Base-by-base conservation (phyloP, 1,284 basidiomycete species). In the Trichosporon sp. region DNA sequence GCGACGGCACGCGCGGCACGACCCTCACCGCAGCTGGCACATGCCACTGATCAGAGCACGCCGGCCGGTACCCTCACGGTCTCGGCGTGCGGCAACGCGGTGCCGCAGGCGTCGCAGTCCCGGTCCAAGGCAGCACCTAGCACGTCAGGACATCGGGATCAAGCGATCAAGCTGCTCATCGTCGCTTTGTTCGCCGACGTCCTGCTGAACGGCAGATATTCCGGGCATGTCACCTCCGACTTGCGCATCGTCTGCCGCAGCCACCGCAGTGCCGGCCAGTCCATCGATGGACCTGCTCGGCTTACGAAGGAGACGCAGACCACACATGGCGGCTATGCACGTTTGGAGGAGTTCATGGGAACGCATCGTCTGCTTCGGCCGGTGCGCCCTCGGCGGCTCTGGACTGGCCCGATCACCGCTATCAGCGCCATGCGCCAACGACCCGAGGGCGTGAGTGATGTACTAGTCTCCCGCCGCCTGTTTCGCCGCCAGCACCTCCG, bases 111-210 rank as follows among this genome's bases (percentile, higher is more conserved):
- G 53, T 64, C 47, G 66, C 70, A 12, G 60, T 74, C 18, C 79
- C 80, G 1, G 42, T 79, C 29, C 74, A 74, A 2, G 44, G 74
- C 31, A 25, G 76, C 9, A 71, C 78, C 11, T 47, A 76, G 9
- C 64, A 66, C 35, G 23, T 25, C 47, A 51, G 47, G 47, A 51
- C 23, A 25, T 25, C 47, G 23, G 47, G 23, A 51, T 51, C 47
- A 51, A 23, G 47, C 47, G 47, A 51, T 25, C 47, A 51, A 23
- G 47, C 47, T 51, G 47, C 47, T 25, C 23, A 51, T 21, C 47
- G 18, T 51, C 47, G 47, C 47, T 51, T 3, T 51, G 21, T 51
- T 51, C 47, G 27, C 29, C 56, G 27, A 31, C 29, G n/a, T 3
- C 56, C 56, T 60, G 56, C 15, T 7, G 56, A 60, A 60, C 56